Percentiles rank a stretch among this genome's conserved stretches.
These are phyloP conservation scores for Ganoderma multipileum DNA, from an alignment of 1,284 basidiomycete genomes.

Conservation along the genomic window DNA sequence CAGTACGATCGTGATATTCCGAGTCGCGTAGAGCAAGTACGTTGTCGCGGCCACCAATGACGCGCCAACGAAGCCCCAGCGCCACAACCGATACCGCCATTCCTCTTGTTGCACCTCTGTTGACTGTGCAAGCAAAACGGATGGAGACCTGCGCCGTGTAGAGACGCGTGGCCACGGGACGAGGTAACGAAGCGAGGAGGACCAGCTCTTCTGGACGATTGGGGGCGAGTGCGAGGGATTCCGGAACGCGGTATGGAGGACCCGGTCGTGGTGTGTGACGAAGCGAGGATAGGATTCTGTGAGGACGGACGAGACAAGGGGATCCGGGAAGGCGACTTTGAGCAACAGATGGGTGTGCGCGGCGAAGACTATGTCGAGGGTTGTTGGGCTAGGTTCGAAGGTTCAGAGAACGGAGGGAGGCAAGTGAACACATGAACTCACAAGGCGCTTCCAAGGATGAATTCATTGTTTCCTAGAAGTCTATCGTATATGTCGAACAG, in stretches of 20 bases:
- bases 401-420: not conserved
- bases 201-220: constrained; percentile 25
- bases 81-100: constrained; percentile 40
- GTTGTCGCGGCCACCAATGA: constrained; percentile 36
- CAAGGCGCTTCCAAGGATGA: constrained; percentile 50
- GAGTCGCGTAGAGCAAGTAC: constrained; percentile 25
- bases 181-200: constrained; percentile 34
- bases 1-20: constrained; percentile 8
- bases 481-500: constrained; percentile 64
- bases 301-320: constrained; percentile 60
- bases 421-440: not conserved
- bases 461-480: constrained; percentile 57
- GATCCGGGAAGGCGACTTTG: constrained; percentile 66
- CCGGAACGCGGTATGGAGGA: constrained; percentile 48
- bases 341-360: constrained; percentile 69
- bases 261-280: constrained; percentile 58
- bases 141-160: constrained; percentile 10
- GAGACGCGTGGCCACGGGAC: constrained; percentile 30
- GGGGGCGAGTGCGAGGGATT: constrained; percentile 29
- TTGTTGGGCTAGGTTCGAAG: constrained; percentile 54
- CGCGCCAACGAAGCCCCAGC: constrained; percentile 45
- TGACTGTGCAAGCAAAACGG: constrained; percentile 10
- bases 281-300: constrained; percentile 61
- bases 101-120: constrained; percentile 44
- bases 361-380: constrained; percentile 69